Conservation (phyloP, 2,329 filamentous ascomycete species). For the Ambrosiella cleistominuta region DNA sequence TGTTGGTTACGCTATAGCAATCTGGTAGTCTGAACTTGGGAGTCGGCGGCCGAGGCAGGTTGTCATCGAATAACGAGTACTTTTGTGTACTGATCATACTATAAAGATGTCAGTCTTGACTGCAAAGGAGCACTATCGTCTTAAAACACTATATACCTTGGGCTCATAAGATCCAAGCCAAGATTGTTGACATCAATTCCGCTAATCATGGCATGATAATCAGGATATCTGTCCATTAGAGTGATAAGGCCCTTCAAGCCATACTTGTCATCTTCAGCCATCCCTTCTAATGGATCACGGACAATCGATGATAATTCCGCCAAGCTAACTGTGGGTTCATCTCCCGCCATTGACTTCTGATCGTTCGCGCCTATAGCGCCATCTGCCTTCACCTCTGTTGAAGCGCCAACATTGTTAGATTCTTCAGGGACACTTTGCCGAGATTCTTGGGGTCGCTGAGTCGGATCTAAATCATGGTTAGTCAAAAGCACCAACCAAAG, state of each 20-base stretch:
- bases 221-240: constrained; percentile 45
- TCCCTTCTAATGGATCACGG: constrained; percentile 41
- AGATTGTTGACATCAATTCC: constrained; percentile 41
- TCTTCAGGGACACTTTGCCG: constrained; percentile 23
- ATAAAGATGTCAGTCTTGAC: neutral
- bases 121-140: neutral
- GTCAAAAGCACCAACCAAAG: neutral
- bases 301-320: constrained; percentile 18
- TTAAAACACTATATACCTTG: constrained; percentile 31
- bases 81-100: constrained; percentile 41
- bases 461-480: neutral
- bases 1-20: constrained; percentile 50
- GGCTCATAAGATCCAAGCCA: constrained; percentile 37
- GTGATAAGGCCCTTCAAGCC: constrained; percentile 46
- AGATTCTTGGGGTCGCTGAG: constrained; percentile 10
- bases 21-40: constrained; percentile 43
- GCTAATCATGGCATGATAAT: constrained; percentile 42
- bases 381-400: too few relatives aligned
- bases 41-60: constrained; percentile 38
- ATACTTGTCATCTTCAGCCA: constrained; percentile 46
- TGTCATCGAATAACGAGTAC: constrained; percentile 43
- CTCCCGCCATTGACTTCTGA: constrained; percentile 17
- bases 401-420: too few relatives aligned
- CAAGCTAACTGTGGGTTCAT: neutral
- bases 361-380: constrained; percentile 32